These are phyloP conservation scores for Macrocystidia cucumis DNA, from an alignment of 1,284 basidiomycete species.

Conservation along the genomic window DNA sequence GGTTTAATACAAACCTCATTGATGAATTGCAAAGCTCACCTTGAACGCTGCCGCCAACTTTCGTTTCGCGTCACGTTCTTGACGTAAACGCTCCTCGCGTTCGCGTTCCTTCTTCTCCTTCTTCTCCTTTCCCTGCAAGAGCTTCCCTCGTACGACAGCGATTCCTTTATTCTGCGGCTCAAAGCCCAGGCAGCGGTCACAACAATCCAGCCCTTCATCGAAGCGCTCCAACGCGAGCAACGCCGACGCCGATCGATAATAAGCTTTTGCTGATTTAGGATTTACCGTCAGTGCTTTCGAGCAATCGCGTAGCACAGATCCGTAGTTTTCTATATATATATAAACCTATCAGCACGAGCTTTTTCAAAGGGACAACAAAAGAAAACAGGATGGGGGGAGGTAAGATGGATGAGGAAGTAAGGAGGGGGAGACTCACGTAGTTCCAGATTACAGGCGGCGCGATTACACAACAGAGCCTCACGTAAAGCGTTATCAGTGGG, in stretches of 20 bases:
- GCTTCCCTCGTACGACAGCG: slow-evolving; percentile 36
- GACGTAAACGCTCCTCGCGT: slow-evolving; percentile 36
- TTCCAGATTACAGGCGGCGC: slow-evolving; percentile 90
- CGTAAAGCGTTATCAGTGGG: slow-evolving; percentile 56
- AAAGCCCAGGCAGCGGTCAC: slow-evolving; percentile 55
- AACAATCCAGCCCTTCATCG: slow-evolving; percentile 79
- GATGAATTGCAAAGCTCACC: slow-evolving; percentile 29
- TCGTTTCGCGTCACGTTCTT: slow-evolving; percentile 37
- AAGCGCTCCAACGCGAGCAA: slow-evolving; percentile 64
- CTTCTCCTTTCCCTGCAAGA: slow-evolving; percentile 33
- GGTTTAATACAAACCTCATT: not conserved
- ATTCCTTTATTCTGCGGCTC: slow-evolving; percentile 51
- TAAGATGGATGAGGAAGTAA: too few species aligned
- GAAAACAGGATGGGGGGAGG: too few species aligned
- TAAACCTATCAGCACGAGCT: slow-evolving; percentile 1
- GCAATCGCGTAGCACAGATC: slow-evolving; percentile 79
- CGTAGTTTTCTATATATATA: slow-evolving; percentile 78
- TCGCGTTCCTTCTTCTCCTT: slow-evolving; percentile 46
- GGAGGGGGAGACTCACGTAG: slow-evolving; percentile 45
- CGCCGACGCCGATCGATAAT: slow-evolving; percentile 77
- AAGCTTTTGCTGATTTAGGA: slow-evolving; percentile 67
- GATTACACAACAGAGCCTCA: slow-evolving; percentile 79
- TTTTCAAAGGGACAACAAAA: not conserved
- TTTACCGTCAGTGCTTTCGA: slow-evolving; percentile 65
- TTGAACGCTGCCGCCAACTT: slow-evolving; percentile 50